Percentiles rank a stretch among this genome's conserved stretches.
These are phyloP conservation scores for Citrus unshiu DNA, from an alignment of 345 rosid species.

Conservation along the genomic window DNA sequence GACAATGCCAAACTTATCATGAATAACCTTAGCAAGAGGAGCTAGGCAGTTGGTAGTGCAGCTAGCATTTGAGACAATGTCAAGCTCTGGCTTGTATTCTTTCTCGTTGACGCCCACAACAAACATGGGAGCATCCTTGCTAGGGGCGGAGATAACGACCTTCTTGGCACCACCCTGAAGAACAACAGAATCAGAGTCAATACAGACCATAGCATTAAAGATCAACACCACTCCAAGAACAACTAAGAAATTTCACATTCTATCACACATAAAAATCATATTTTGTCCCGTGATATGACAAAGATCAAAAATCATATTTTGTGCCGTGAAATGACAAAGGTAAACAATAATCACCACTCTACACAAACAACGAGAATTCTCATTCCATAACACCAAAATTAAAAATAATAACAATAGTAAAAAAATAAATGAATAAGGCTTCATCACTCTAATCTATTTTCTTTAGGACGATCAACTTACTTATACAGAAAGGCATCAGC, in stretches of 20 bases:
- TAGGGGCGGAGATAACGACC: conserved; percentile 86
- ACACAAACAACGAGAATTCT: neutral
- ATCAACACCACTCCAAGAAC: neutral
- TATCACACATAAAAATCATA: neutral
- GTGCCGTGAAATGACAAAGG: neutral
- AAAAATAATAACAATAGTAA: too few species aligned
- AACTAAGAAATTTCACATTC: neutral
- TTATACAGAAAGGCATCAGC: neutral
- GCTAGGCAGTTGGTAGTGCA: conserved; percentile 99
- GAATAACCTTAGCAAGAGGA: conserved; percentile 89
- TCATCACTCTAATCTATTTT: neutral
- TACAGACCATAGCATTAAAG: neutral
- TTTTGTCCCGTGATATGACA: neutral
- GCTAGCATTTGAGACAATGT: conserved; percentile 89
- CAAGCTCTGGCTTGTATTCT: conserved; percentile 72
- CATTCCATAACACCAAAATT: too few species aligned
- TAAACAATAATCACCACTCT: neutral
- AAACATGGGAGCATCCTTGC: conserved; percentile 97
- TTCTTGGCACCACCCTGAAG: conserved; percentile 94
- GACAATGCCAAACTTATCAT: conserved; percentile 85
- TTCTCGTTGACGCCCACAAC: conserved; percentile 91
- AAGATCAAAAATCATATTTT: neutral
- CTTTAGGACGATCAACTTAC: neutral
- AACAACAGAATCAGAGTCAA: neutral
- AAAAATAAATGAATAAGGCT: too few species aligned